Evolutionary conservation across 306 rosid genomes (phyloP).

Genomic region (Casuarina equisetifolia): DNA sequence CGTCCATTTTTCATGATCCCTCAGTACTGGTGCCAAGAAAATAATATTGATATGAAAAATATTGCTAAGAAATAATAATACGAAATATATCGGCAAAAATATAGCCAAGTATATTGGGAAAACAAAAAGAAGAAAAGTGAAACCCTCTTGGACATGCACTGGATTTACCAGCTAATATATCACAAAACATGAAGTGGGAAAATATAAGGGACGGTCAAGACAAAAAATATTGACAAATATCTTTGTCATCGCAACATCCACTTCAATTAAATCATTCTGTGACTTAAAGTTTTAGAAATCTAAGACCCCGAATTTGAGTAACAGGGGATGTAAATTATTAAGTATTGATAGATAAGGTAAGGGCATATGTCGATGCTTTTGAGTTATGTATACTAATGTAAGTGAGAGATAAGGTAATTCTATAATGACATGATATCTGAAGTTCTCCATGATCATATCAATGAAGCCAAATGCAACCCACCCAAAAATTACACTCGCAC

Average conservation of each 20-base stretch:
- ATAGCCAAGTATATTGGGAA: too few relatives aligned
- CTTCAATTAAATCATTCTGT: too few relatives aligned
- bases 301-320: background rate
- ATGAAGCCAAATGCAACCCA: conserved; percentile 33
- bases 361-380: background rate
- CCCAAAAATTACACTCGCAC: conserved; percentile 70
- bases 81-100: too few relatives aligned
- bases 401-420: too few relatives aligned
- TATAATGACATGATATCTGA: background rate
- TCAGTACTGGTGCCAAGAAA: background rate
- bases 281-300: background rate
- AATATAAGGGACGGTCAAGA: background rate
- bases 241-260: too few relatives aligned
- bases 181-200: background rate
- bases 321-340: background rate
- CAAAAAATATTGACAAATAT: too few relatives aligned
- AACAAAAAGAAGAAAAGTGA: too few relatives aligned
- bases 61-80: too few relatives aligned
- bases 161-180: background rate
- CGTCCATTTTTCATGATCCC: background rate
- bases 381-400: background rate
- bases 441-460: background rate
- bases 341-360: background rate
- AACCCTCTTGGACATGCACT: too few relatives aligned
- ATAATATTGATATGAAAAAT: too few relatives aligned